Percentiles rank a stretch among this genome's conserved stretches.
Evolutionary conservation across 257 asterid genomes (phyloP).

Genomic region (Petrea volubilis): DNA sequence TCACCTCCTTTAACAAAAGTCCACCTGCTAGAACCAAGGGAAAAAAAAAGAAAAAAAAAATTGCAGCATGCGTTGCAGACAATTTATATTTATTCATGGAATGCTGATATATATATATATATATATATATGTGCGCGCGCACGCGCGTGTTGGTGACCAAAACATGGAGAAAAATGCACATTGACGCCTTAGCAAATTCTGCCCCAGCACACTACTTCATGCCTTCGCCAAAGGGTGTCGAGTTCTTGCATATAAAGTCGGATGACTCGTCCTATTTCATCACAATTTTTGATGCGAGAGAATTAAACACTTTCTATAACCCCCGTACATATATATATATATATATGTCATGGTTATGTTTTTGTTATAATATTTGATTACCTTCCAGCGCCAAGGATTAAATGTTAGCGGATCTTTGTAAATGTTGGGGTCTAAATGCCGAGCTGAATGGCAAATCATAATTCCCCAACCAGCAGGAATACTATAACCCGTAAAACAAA

Average conservation of each 20-base stretch:
- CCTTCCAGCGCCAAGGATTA: slow-evolving; percentile 44
- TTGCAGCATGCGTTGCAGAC: no score
- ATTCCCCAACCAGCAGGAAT: slow-evolving; percentile 43
- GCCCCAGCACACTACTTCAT: slow-evolving; percentile 40
- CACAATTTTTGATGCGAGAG: no score
- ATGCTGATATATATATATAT: no score
- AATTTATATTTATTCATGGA: neutral
- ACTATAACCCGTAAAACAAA: slow-evolving; percentile 29
- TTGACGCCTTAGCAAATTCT: slow-evolving; percentile 24
- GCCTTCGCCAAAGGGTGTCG: slow-evolving; percentile 41
- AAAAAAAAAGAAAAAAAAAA: no score
- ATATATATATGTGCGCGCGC: no score
- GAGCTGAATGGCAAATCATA: slow-evolving; percentile 23
- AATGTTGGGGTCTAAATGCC: slow-evolving; percentile 32
- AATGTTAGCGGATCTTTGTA: slow-evolving; percentile 33
- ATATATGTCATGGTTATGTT: neutral
- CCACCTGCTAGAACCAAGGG: neutral
- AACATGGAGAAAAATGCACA: slow-evolving; percentile 31
- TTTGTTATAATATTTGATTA: neutral
- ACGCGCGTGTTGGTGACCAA: slow-evolving; percentile 31
- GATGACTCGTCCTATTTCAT: slow-evolving; percentile 16
- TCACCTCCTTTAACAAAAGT: neutral
- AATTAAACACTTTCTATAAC: no score
- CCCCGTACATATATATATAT: no score
- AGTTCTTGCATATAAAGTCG: slow-evolving; percentile 19